Percentiles rank a stretch among this genome's conserved stretches.
phyloP scores from a whole-genome alignment of 2,329 filamentous ascomycete genomes.

The Huntiella moniliformis region DNA sequence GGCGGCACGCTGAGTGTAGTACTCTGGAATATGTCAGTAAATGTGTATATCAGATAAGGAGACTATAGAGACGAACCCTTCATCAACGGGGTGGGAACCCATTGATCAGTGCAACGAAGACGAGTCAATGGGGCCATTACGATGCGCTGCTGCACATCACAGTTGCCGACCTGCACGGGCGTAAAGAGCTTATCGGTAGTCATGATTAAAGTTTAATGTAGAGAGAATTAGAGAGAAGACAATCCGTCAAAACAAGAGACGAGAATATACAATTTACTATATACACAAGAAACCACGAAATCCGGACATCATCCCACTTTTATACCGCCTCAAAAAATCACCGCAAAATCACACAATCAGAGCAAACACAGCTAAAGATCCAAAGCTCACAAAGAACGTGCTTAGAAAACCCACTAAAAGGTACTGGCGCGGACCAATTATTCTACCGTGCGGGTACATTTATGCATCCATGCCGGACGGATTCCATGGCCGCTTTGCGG shows the following conservation, averaged over 20 bases:
- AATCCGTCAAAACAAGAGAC: not conserved
- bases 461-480: too few relatives aligned
- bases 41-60: slow-evolving; percentile 12
- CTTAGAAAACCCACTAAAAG: too few relatives aligned
- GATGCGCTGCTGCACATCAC: slow-evolving; percentile 25
- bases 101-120: slow-evolving; percentile 26
- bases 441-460: too few relatives aligned
- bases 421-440: too few relatives aligned
- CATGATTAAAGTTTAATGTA: not conserved
- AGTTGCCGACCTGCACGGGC: slow-evolving; percentile 23
- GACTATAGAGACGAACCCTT: slow-evolving; percentile 19
- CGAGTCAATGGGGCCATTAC: slow-evolving; percentile 41
- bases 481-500: too few relatives aligned
- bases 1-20: slow-evolving; percentile 27
- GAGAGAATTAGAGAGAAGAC: not conserved
- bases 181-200: slow-evolving; percentile 21
- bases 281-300: too few relatives aligned
- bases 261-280: too few relatives aligned
- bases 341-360: too few relatives aligned
- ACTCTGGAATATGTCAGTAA: slow-evolving; percentile 16
- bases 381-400: too few relatives aligned
- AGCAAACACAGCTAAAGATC: too few relatives aligned
- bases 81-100: slow-evolving; percentile 14
- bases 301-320: too few relatives aligned
- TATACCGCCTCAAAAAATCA: too few relatives aligned